These are phyloP conservation scores for Talaromyces funiculosus DNA, from an alignment of 2,329 filamentous ascomycete genomes.

Conservation along the genomic window DNA sequence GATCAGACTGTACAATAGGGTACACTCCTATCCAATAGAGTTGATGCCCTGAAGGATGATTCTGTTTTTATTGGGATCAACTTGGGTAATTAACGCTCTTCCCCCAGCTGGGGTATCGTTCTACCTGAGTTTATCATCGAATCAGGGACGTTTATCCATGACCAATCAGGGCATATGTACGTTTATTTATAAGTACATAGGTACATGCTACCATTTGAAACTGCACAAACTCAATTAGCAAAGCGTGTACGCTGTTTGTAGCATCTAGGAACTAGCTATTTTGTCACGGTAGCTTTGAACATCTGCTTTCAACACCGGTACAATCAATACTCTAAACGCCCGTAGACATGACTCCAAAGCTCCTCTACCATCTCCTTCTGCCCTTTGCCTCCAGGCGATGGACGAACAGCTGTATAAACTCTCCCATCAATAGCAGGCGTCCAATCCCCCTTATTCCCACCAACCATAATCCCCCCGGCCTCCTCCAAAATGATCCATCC, in stretches of 20 bases:
- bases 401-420: slow-evolving; percentile 45
- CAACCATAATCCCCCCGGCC: slow-evolving; percentile 55
- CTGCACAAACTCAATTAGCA: background rate
- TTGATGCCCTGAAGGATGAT: background rate
- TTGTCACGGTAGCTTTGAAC: background rate
- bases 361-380: slow-evolving; percentile 39
- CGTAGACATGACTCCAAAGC: slow-evolving; percentile 38
- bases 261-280: background rate
- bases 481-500: slow-evolving; percentile 58
- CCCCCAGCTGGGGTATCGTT: background rate
- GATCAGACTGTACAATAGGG: background rate
- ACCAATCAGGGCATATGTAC: background rate
- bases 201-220: background rate
- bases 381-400: slow-evolving; percentile 25
- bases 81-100: background rate
- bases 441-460: slow-evolving; percentile 56
- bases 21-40: background rate
- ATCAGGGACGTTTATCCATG: background rate
- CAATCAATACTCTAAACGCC: slow-evolving; percentile 32
- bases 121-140: background rate
- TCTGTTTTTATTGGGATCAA: background rate
- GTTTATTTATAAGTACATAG: background rate
- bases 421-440: slow-evolving; percentile 51
- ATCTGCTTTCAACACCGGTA: background rate
- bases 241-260: background rate